Evolutionary conservation across 2,329 filamentous ascomycete species (phyloP).

Genomic region (Xenoacremonium recifei): DNA sequence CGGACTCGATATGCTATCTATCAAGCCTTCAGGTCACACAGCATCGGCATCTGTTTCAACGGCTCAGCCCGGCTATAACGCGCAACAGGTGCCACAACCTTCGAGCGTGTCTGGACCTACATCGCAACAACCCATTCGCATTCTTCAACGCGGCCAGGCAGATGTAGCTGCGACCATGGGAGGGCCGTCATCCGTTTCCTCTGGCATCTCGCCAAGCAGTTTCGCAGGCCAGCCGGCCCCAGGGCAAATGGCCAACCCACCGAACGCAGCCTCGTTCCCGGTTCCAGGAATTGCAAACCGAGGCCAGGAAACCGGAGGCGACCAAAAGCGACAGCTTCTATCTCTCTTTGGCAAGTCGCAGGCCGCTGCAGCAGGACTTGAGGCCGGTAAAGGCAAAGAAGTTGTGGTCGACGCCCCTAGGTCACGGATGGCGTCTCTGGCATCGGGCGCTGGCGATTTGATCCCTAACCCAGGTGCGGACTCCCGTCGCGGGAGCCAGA

Average conservation of each 20-base stretch:
- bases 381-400: constrained; percentile 23
- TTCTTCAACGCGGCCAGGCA: constrained; percentile 35
- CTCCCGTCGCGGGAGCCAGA: constrained; percentile 48
- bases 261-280: constrained; percentile 15
- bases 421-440: constrained; percentile 44
- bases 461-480: constrained; percentile 15
- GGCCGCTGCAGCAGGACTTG: constrained; percentile 21
- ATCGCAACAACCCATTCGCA: constrained; percentile 32
- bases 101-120: constrained; percentile 9
- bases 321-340: constrained; percentile 43
- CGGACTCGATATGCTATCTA: constrained; percentile 20
- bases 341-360: constrained; percentile 60
- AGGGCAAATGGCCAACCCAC: constrained; percentile 16
- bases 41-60: constrained; percentile 12
- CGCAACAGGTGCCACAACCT: constrained; percentile 14
- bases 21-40: constrained; percentile 14
- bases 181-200: constrained; percentile 11
- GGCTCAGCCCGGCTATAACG: constrained; percentile 13
- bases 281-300: constrained; percentile 8
- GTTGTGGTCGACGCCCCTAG: constrained; percentile 20
- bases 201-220: constrained; percentile 21
- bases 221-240: constrained; percentile 16
- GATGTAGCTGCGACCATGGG: constrained; percentile 18
- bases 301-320: constrained; percentile 25
- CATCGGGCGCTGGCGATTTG: constrained; percentile 37